A percentile compares a stretch with the other conserved stretches of the same genome.
phyloP scores from a whole-genome alignment of 208 protist genomes.

The Crithidia bombi region DNA sequence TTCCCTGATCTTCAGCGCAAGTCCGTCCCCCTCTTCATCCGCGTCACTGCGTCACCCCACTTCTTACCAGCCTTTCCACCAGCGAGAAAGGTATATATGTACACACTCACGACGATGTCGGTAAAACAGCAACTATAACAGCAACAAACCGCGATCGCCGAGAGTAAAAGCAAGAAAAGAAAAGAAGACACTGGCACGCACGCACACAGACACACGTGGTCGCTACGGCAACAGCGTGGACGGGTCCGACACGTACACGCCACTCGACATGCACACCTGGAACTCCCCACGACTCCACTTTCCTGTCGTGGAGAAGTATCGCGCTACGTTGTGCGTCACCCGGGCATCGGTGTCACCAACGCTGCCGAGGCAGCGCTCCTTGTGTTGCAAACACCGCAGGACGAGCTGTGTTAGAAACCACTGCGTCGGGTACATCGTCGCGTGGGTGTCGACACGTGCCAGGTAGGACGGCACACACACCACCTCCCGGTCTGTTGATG shows the following conservation, averaged over 20 bases:
- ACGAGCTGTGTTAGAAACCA: constrained; percentile 35
- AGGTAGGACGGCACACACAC: constrained; percentile 37
- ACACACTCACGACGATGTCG: too few relatives aligned
- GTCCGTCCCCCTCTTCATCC: too few relatives aligned
- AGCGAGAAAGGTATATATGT: too few relatives aligned
- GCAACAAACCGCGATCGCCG: background rate
- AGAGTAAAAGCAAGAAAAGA: background rate
- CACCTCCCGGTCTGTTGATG: constrained; percentile 24
- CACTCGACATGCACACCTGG: constrained; percentile 36
- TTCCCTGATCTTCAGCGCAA: too few relatives aligned
- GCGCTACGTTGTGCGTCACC: constrained; percentile 25
- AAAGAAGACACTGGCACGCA: background rate
- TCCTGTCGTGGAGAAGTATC: constrained; percentile 26
- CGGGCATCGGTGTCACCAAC: constrained; percentile 11
- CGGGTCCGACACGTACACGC: constrained; percentile 13
- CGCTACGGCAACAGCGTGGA: background rate
- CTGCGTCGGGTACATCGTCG: constrained; percentile 39
- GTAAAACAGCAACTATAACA: background rate
- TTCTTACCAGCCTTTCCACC: too few relatives aligned
- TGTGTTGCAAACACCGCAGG: constrained; percentile 31
- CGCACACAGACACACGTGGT: background rate
- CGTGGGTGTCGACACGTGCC: constrained; percentile 14
- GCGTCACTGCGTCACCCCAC: too few relatives aligned
- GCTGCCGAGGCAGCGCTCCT: constrained; percentile 18
- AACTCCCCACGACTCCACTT: constrained; percentile 36